Conservation (phyloP, 2,329 filamentous ascomycete genomes). For the Microdochium bolleyi region DNA sequence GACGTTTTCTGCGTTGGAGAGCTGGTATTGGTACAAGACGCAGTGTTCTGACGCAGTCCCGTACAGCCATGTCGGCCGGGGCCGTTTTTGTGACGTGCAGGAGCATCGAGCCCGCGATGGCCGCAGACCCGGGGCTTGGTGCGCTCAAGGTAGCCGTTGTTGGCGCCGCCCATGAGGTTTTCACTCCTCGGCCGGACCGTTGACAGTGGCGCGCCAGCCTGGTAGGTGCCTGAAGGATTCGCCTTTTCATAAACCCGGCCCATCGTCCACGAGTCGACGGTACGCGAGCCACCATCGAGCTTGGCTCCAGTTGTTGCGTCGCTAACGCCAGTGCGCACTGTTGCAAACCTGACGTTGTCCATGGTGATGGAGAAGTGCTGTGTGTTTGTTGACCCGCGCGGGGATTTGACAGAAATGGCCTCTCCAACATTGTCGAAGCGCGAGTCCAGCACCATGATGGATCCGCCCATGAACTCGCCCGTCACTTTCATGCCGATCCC, state of each 20-base stretch:
- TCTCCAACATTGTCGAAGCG: neutral
- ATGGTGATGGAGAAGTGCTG: neutral
- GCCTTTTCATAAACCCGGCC: neutral
- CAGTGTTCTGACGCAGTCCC: conserved; percentile 37
- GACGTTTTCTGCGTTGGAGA: conserved; percentile 40
- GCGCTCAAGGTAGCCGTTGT: too few relatives aligned
- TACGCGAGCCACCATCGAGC: neutral
- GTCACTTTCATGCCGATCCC: neutral
- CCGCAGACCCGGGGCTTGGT: too few relatives aligned
- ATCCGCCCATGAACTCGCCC: neutral
- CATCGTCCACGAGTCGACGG: neutral
- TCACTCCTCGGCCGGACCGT: neutral
- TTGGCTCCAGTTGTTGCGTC: neutral
- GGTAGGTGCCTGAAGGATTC: neutral
- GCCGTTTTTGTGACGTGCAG: conserved; percentile 35
- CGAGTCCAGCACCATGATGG: neutral
- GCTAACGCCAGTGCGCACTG: neutral
- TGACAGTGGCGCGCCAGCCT: neutral
- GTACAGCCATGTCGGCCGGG: conserved; percentile 58
- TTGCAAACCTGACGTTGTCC: neutral
- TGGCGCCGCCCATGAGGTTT: too few relatives aligned
- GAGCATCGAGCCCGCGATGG: too few relatives aligned
- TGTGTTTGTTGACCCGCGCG: neutral
- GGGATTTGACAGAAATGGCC: neutral
- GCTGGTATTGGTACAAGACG: conserved; percentile 50